Percentiles rank a stretch among this genome's conserved stretches.
Conservation (phyloP, 2,329 filamentous ascomycete species). For the Leptoxyphium fumago region DNA sequence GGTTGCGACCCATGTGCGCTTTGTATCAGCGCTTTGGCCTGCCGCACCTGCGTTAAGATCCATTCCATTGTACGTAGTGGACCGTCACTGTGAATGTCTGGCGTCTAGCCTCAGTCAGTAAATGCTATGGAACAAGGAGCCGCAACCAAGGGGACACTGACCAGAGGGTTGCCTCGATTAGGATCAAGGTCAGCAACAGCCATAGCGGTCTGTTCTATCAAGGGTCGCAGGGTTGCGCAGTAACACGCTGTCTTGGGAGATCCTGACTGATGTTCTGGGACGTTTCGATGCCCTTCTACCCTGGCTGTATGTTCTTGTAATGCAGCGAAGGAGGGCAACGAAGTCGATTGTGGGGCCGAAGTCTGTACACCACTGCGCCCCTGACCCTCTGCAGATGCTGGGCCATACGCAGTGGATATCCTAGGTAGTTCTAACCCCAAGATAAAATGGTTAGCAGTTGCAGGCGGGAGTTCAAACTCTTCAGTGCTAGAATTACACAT, state of each 20-base stretch:
- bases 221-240: conserved; percentile 10
- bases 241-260: conserved; percentile 9
- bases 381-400: conserved; percentile 1
- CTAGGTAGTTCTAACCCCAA: conserved; percentile 8
- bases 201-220: conserved; percentile 12
- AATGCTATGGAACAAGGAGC: not conserved
- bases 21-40: conserved; percentile 3
- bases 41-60: conserved; percentile 10
- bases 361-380: conserved; percentile 1
- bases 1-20: conserved; percentile 6
- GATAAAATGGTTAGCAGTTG: conserved; percentile 5
- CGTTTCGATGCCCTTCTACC: conserved; percentile 6
- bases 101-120: conserved; percentile 2
- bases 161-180: conserved; percentile 6
- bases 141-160: conserved; percentile 5
- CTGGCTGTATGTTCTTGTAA: conserved; percentile 9
- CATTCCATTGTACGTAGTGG: conserved; percentile 11
- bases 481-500: conserved; percentile 7
- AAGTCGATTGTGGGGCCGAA: conserved; percentile 5
- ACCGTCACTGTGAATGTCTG: conserved; percentile 6
- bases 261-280: conserved; percentile 8
- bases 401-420: conserved; percentile 2
- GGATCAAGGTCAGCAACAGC: conserved; percentile 12
- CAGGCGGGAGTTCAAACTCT: conserved; percentile 1
- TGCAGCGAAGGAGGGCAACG: conserved; percentile 14